These are phyloP conservation scores for Dittrichia graveolens DNA, from an alignment of 129 eudicot genomes.

Conservation along the genomic window DNA sequence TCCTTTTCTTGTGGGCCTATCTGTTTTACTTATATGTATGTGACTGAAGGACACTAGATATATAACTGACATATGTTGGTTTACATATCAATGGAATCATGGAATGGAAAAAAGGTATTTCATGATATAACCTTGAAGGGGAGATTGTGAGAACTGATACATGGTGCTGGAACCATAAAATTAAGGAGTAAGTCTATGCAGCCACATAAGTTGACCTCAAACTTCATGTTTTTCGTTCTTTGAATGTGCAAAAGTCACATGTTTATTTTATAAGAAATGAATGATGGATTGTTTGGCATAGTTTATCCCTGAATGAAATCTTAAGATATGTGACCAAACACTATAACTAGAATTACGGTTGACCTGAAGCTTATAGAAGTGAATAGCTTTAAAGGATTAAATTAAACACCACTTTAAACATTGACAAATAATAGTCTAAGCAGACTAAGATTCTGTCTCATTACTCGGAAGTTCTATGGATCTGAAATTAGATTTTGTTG, in stretches of 20 bases:
- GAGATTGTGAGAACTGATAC: background rate
- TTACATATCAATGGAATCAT: too few relatives aligned
- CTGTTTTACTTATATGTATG: too few relatives aligned
- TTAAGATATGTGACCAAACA: slow-evolving; percentile 13
- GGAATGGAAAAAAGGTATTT: too few relatives aligned
- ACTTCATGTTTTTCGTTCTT: background rate
- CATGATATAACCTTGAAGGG: too few relatives aligned
- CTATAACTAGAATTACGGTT: background rate
- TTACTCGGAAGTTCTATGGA: background rate
- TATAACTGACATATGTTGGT: too few relatives aligned
- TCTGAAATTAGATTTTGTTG: background rate
- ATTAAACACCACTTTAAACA: slow-evolving; percentile 1
- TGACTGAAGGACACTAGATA: too few relatives aligned
- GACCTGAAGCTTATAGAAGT: background rate
- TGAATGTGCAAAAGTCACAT: background rate
- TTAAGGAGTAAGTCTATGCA: too few relatives aligned
- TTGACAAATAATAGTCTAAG: background rate
- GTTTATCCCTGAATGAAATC: background rate
- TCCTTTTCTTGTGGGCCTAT: too few relatives aligned
- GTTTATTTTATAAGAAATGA: background rate
- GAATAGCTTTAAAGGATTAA: background rate
- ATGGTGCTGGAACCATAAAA: background rate
- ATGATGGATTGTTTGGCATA: background rate
- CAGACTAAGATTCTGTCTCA: background rate
- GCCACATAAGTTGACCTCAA: background rate